A percentile compares a stretch with the other conserved stretches of the same genome.
Evolutionary conservation across 345 rosid genomes (phyloP).

Genomic region (Pistacia integerrima): DNA sequence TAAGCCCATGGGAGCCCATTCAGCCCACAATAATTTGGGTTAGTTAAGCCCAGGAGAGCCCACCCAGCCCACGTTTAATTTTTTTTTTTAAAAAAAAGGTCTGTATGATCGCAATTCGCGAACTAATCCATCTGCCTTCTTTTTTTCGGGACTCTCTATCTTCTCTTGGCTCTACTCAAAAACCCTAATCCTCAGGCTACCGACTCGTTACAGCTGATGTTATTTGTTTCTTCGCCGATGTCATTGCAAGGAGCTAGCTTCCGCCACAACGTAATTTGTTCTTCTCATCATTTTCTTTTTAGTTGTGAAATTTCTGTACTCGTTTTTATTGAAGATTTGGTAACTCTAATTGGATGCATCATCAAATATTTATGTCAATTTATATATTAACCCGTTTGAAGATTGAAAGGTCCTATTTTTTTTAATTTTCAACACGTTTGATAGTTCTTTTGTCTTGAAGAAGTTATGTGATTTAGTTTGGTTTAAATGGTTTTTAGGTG

Average conservation of each 20-base stretch:
- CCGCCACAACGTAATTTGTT: constrained; percentile 36
- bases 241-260: constrained; percentile 42
- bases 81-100: too few relatives aligned
- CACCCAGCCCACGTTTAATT: too few relatives aligned
- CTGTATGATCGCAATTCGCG: too few relatives aligned
- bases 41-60: too few relatives aligned
- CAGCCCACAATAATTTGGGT: too few relatives aligned
- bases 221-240: constrained; percentile 24
- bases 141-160: neutral
- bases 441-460: neutral
- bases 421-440: neutral
- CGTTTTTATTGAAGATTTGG: neutral
- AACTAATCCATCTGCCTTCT: neutral
- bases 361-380: too few relatives aligned
- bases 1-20: too few relatives aligned
- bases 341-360: neutral
- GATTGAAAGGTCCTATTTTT: neutral
- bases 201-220: neutral
- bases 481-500: constrained; percentile 28
- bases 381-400: neutral
- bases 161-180: neutral
- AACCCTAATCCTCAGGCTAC: constrained; percentile 12
- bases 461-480: neutral
- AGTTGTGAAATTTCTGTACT: neutral
- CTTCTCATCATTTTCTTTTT: neutral